Conservation (phyloP, 2,329 filamentous ascomycete species). For the Pseudogymnoascus sp. region DNA sequence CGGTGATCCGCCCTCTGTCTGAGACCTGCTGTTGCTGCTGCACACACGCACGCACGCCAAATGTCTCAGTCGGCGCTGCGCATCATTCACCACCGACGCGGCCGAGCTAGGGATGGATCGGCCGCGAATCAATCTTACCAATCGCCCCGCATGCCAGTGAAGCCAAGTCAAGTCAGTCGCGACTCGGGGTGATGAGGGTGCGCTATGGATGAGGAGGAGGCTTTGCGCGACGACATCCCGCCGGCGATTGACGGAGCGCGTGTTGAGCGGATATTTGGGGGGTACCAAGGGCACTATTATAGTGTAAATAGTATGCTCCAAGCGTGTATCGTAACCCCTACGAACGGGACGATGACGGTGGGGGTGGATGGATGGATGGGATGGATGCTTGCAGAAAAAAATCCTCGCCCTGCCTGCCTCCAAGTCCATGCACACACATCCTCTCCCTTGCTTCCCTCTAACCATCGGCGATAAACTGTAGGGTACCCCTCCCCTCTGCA, state of each 20-base stretch:
- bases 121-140: background rate
- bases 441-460: background rate
- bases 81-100: background rate
- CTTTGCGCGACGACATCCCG: background rate
- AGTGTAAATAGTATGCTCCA: background rate
- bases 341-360: background rate
- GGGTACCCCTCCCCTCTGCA: background rate
- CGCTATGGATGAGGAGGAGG: too few relatives aligned
- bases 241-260: background rate
- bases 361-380: background rate
- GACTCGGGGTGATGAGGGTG: background rate
- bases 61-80: background rate
- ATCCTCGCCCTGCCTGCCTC: background rate
- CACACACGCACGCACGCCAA: background rate
- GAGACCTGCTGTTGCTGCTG: background rate
- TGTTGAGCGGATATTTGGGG: background rate
- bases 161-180: background rate
- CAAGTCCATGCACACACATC: background rate
- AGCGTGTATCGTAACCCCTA: background rate
- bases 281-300: background rate
- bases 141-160: background rate
- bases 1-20: background rate
- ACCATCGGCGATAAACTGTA: background rate
- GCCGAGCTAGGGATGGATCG: background rate
- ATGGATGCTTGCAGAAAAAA: background rate